Evolutionary conservation across 208 protist species (phyloP), one percentile per base, ranked within the genome.

Genomic region (Leishmania martiniquensis): DNA sequence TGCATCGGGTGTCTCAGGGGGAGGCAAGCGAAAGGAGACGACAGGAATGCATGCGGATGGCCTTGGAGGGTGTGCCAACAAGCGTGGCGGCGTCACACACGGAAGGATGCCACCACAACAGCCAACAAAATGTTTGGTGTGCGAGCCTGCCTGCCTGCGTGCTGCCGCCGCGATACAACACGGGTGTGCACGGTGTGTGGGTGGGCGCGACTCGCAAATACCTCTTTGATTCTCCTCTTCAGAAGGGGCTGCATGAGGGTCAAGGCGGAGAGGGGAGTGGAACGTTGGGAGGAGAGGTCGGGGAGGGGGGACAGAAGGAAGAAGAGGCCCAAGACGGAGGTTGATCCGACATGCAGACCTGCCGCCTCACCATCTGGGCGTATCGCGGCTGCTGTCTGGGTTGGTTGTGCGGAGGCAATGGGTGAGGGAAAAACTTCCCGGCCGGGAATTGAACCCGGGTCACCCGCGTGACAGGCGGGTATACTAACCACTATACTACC

Each of bases 401-500:
- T 20, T 67, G 62, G 42, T 4, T 5, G 63, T 5, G 10, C 29
- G 45, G 45, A 1, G 32, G 25, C 57, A 17, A 2, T 37, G n/a
- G 17, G 13, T 0, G 44, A 49, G 9, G 20, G 32, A 74, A 74
- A 74, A 74, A 20, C 69, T 74, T 74, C 70, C 70, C 70, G 70
- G 70, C 70, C 70, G 70, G 70, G 70, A 74, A 74, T 74, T 74
- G 70, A 74, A 74, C 70, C 70, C 70, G 70, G 70, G 70, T 74
- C 70, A 74, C 70, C 70, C 70, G 70, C 70, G 70, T 74, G 70
- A 74, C 70, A 74, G 70, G 70, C 70, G 70, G 70, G 70, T 74
- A 74, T 74, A 74, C 70, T 74, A 74, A 74, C 70, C 70, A 74
- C 70, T 74, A 74, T 74, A 74, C 70, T 74, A 74, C 70, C 70